Base-by-base conservation (phyloP, 2,329 filamentous ascomycete genomes). In the Diaporthe vaccinii region DNA sequence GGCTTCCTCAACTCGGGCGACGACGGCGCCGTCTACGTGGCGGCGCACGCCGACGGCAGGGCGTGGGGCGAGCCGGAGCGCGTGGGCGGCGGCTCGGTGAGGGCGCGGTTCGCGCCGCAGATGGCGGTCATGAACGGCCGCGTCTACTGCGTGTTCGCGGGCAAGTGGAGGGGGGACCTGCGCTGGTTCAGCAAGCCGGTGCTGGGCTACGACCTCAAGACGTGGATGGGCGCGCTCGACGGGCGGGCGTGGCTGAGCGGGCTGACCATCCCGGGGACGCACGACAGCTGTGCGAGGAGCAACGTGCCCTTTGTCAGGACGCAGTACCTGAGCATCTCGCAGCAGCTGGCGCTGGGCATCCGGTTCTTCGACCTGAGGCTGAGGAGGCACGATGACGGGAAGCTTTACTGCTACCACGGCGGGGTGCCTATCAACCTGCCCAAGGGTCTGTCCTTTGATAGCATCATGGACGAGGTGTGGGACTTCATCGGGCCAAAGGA, bases 331-430 rank as follows among this genome's bases (percentile, higher is more conserved):
- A 87, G 88, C 41, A 87, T 92, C 0, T 82, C 84, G 59, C 89
- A 90, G 76, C 93, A 95, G 81, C 87, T 95, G n/a, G 85, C 89
- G 28, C 91, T 94, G 77, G 93, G 93, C 3, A 89, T 94, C 58
- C 91, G 93, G 49, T 94, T 94, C 85, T 89, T 95, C 77, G 93
- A 95, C 80, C 89, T 94, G 74, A 88, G 93, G 14, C 89, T 93
- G 0, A 62, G 78, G 61, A 9, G 49, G 15, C 75, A 76, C 71
- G 76, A 78, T 55, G 76, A 80, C 58, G 78, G 78, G 71, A 90
- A 92, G 80, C 87, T 95, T 1, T 87, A 89, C 78, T 90, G 94
- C 67, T 93, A 94, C 28, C 93, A 95, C 82, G 91, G 92, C 76
- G 91, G 90, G 22, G 93, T 95, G 78, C 92, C 93, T 25, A 89